phyloP scores from a whole-genome alignment of 176 grass and related monocot genomes.

The Aegilops umbellulata region DNA sequence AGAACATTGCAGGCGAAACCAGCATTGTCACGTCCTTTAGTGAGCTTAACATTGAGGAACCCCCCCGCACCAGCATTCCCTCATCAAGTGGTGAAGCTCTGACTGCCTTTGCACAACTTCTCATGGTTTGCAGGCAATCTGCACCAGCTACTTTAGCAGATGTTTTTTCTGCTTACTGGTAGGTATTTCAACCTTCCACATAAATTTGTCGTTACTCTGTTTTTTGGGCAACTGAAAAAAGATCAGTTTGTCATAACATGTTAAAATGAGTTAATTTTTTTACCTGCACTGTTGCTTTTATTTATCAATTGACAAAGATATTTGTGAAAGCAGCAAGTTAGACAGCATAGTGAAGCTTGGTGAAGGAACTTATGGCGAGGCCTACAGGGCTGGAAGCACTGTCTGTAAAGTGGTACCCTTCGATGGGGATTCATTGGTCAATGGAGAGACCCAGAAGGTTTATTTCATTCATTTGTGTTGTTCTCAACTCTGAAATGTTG shows the following conservation, averaged over 20 bases:
- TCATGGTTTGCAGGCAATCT: slow-evolving; percentile 75
- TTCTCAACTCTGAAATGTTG: slow-evolving; percentile 4
- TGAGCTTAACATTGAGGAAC: slow-evolving; percentile 58
- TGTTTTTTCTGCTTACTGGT: slow-evolving; percentile 80
- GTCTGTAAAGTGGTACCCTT: slow-evolving; percentile 96
- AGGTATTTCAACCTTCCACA: slow-evolving; percentile 33
- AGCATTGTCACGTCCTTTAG: slow-evolving; percentile 39
- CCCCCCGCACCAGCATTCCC: slow-evolving; percentile 22
- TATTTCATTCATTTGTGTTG: slow-evolving; percentile 15
- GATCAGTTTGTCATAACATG: slow-evolving; percentile 17
- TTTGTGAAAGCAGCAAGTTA: slow-evolving; percentile 49
- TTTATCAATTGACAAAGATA: slow-evolving; percentile 14
- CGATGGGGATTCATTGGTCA: slow-evolving; percentile 72
- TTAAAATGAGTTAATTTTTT: not conserved
- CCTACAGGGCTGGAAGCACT: slow-evolving; percentile 72
- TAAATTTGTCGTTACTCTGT: slow-evolving; percentile 3
- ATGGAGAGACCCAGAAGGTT: slow-evolving; percentile 95
- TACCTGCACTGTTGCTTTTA: slow-evolving; percentile 1
- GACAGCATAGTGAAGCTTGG: slow-evolving; percentile 71
- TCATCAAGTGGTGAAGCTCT: slow-evolving; percentile 50
- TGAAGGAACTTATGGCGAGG: slow-evolving; percentile 95
- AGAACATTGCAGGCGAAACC: slow-evolving; percentile 5
- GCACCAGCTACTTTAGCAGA: slow-evolving; percentile 56
- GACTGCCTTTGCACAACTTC: slow-evolving; percentile 69
- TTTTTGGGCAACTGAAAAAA: slow-evolving; percentile 7